Base-by-base conservation (phyloP, 2,329 filamentous ascomycete genomes). In the Tolypocladium cylindrosporum region DNA sequence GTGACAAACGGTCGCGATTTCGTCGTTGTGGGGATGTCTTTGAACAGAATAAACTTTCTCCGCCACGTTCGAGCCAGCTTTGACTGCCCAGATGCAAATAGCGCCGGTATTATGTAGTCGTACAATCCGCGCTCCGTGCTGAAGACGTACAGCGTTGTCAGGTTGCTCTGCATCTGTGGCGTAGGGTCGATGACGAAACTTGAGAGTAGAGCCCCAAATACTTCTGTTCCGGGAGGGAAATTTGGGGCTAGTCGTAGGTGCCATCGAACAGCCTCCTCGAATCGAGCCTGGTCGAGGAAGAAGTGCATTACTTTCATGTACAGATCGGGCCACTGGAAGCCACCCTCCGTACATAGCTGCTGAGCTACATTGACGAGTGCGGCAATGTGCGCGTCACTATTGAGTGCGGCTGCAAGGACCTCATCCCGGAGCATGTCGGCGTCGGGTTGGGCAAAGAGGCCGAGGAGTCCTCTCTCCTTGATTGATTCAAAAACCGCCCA, bases 71-170 rank as follows among this genome's bases (percentile, higher is more conserved):
- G 69, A 8, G 81, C 80, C 19, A 77, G 61, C 2, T 63, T 63
- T 1, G 76, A 76, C 40, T 73, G 68, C 1, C 81, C 81, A n/a
- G 71, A 67, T 5, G 72, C 67, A 62, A 78, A 83, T 2, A 84
- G 69, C 55, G 75, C 67, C 3, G 81, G 79, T n/a, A 84, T 72
- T 9, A 84, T 57, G 24, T 70, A 67, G 61, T 83, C 80, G 64
- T 84, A 84, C 0, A 83, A 62, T 13, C 66, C 61, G 48, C 73
- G 78, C 52, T 77, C 71, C 2, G 64, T 64, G 52, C 74, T 78
- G 21, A 71, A 70, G 10, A 71, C 65, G 60, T 84, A 84, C 11
- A 84, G 68, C 16, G 70, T 66, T 48, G 69, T 71, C 9, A 84
- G 68, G 2, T 72, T 72, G 11, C 69, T 68, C 51, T 78, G 73